Evolutionary conservation across 225 moss, liverwort and hornwort genomes (phyloP).

Genomic region (Climacium dendroides): DNA sequence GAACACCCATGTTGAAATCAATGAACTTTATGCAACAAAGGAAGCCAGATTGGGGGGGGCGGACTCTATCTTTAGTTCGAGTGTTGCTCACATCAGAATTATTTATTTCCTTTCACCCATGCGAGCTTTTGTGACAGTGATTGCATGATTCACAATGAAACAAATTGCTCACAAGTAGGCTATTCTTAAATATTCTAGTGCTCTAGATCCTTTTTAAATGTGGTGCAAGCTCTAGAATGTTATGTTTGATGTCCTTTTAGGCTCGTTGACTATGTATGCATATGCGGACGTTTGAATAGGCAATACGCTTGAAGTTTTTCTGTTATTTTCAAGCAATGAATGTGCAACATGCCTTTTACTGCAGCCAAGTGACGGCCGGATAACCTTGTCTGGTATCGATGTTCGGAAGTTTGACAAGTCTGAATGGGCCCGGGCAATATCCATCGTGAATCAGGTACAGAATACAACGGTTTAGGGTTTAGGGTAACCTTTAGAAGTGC

Average conservation of each 20-base stretch:
- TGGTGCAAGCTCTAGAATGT: neutral
- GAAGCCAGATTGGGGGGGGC: neutral
- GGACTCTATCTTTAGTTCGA: neutral
- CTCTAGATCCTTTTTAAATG: neutral
- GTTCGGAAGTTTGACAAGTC: slow-evolving; percentile 94
- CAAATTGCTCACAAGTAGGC: neutral
- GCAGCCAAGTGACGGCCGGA: slow-evolving; percentile 83
- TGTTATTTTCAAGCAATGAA: neutral
- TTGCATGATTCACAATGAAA: neutral
- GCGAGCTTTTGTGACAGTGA: neutral
- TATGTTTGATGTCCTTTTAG: neutral
- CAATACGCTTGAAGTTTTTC: neutral
- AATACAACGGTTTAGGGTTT: neutral
- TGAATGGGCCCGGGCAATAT: slow-evolving; percentile 93
- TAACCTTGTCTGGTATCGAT: slow-evolving; percentile 82
- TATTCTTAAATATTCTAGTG: neutral
- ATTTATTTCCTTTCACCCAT: neutral
- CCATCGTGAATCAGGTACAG: slow-evolving; percentile 86
- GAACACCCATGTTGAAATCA: neutral
- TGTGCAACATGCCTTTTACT: neutral
- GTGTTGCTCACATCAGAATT: neutral
- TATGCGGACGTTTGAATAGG: neutral
- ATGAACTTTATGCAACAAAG: neutral
- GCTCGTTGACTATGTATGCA: neutral
- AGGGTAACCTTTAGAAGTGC: neutral